phyloP scores from a whole-genome alignment of 176 grass and related monocot genomes.

The Themeda triandra region DNA sequence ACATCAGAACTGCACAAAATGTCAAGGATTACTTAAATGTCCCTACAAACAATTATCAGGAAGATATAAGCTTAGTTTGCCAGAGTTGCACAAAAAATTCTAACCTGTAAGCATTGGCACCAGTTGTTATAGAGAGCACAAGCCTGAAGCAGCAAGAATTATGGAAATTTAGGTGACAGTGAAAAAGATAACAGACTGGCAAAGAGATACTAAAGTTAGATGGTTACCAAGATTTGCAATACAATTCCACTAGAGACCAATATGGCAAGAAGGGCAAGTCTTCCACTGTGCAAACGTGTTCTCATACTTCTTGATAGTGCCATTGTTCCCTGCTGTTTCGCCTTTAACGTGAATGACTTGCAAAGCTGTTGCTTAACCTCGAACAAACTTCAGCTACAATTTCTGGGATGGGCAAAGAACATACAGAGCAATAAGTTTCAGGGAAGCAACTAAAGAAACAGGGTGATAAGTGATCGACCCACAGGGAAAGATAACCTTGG shows the following conservation, averaged over 20 bases:
- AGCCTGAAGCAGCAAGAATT: conserved; percentile 40
- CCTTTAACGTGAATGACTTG: no score
- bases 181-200: not conserved
- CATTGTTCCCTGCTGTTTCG: conserved; percentile 34
- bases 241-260: conserved; percentile 71
- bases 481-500: no score
- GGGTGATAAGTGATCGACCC: not conserved
- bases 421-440: not conserved
- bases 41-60: not conserved
- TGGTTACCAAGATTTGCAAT: conserved; percentile 80
- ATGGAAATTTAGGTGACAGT: conserved; percentile 3
- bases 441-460: no score
- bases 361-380: not conserved
- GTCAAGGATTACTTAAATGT: not conserved
- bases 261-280: conserved; percentile 76
- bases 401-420: not conserved
- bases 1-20: conserved; percentile 79
- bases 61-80: not conserved
- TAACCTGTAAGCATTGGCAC: conserved; percentile 99
- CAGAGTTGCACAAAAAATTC: not conserved
- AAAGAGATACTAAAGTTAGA: not conserved
- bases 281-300: conserved; percentile 64
- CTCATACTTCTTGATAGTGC: conserved; percentile 56
- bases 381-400: not conserved
- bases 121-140: conserved; percentile 91